phyloP scores from a whole-genome alignment of 495 filamentous ascomycete species.

The Poronia punctata region DNA sequence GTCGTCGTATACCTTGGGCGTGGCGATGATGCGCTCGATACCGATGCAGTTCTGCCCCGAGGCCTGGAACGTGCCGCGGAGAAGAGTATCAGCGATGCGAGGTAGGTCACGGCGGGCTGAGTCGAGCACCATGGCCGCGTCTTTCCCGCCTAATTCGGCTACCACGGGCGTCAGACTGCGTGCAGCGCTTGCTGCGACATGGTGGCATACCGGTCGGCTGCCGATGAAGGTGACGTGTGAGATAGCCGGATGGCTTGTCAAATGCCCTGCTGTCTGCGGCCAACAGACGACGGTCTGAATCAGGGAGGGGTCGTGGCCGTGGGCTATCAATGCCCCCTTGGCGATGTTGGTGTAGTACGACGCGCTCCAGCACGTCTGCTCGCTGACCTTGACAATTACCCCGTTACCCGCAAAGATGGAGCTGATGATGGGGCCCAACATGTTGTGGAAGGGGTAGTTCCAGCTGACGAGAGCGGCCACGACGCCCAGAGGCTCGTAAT shows the following conservation, averaged over 20 bases:
- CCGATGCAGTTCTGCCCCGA: constrained; percentile 99
- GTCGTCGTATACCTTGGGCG: constrained; percentile 62
- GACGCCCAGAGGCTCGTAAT: constrained; percentile 88
- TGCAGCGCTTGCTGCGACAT: constrained; percentile 79
- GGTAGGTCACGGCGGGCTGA: constrained; percentile 59
- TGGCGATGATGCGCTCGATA: constrained; percentile 84
- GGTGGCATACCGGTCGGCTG: constrained; percentile 75
- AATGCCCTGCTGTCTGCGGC: constrained; percentile 67
- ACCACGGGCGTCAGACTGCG: constrained; percentile 75
- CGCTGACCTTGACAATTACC: constrained; percentile 85
- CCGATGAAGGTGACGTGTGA: constrained; percentile 97
- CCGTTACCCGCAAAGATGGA: constrained; percentile 89
- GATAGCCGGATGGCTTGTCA: constrained; percentile 83
- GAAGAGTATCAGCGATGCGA: constrained; percentile 68
- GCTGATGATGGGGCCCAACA: constrained; percentile 84
- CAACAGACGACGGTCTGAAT: constrained; percentile 84
- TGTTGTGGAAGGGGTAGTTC: constrained; percentile 96
- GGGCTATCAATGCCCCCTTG: constrained; percentile 68
- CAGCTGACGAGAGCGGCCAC: constrained; percentile 90
- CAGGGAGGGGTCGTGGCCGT: constrained; percentile 75
- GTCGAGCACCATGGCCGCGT: constrained; percentile 87
- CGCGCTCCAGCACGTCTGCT: constrained; percentile 88
- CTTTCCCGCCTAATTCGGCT: constrained; percentile 92
- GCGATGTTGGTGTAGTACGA: constrained; percentile 72
- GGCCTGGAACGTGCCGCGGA: constrained; percentile 91